These are phyloP conservation scores for Blastobotrys apis DNA, from an alignment of 1,139 yeast species.

Conservation along the genomic window DNA sequence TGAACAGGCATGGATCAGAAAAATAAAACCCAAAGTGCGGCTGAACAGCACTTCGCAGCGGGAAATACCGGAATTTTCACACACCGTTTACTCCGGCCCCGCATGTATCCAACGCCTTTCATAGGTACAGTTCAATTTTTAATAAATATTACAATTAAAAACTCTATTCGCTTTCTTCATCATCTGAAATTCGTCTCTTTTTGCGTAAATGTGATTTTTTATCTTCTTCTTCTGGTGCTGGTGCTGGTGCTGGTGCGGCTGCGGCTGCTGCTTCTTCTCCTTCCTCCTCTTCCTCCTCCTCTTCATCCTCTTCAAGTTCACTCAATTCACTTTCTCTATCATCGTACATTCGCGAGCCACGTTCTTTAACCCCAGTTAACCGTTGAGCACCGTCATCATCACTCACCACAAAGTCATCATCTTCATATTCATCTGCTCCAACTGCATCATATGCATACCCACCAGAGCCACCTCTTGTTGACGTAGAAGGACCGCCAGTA, in stretches of 20 bases:
- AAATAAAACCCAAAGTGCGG: no score
- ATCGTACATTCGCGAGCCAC: slow-evolving; percentile 50
- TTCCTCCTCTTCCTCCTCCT: slow-evolving; percentile 29
- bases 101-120: no score
- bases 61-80: no score
- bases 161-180: slow-evolving; percentile 47
- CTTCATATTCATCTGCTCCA: slow-evolving; percentile 1
- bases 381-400: slow-evolving; percentile 55
- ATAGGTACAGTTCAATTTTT: no score
- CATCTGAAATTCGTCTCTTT: slow-evolving; percentile 42
- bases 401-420: slow-evolving; percentile 6
- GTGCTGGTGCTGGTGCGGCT: no score
- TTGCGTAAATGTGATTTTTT: slow-evolving; percentile 19
- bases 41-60: no score
- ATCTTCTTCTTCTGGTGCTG: slow-evolving; percentile 39
- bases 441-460: slow-evolving; percentile 44
- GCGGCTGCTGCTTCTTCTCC: slow-evolving; percentile 30
- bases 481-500: no score
- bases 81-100: no score
- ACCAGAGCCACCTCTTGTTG: slow-evolving; percentile 18
- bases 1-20: no score
- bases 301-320: slow-evolving; percentile 38
- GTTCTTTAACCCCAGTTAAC: slow-evolving; percentile 54
- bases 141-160: neutral
- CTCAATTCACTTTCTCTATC: slow-evolving; percentile 28